Percentiles rank a stretch among this genome's conserved stretches.
Conservation (phyloP, 768 basidiomycete genomes). For the Pisolithus orientalis region DNA sequence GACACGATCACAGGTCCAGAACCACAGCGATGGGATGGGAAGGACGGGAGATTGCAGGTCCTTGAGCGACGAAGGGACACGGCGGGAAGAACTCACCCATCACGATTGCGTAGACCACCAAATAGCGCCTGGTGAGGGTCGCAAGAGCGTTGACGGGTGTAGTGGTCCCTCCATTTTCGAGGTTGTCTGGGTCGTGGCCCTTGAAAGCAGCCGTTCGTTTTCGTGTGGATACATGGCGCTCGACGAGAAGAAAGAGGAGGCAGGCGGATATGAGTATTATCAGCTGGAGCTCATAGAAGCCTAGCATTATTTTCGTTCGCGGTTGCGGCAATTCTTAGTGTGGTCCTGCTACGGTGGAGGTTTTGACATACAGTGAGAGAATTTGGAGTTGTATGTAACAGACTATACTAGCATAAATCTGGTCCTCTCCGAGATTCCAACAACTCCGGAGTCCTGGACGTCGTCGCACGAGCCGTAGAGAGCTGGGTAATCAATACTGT, state of each 20-base stretch:
- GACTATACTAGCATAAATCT: too few relatives aligned
- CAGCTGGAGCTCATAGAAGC: constrained; percentile 39
- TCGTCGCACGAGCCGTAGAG: too few relatives aligned
- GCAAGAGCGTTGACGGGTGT: constrained; percentile 22
- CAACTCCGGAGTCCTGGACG: too few relatives aligned
- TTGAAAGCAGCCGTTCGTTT: constrained; percentile 15
- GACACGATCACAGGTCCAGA: neutral
- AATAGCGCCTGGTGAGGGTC: constrained; percentile 43
- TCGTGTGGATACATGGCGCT: constrained; percentile 24
- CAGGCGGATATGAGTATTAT: constrained; percentile 30
- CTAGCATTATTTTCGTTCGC: constrained; percentile 12
- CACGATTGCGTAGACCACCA: constrained; percentile 63
- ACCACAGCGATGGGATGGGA: neutral
- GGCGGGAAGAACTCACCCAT: constrained; percentile 48
- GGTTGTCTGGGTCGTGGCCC: constrained; percentile 20
- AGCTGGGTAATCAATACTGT: too few relatives aligned
- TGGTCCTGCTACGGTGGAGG: too few relatives aligned
- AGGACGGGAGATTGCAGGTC: neutral
- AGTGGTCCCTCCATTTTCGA: constrained; percentile 26
- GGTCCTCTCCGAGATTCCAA: too few relatives aligned
- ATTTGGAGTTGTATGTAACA: too few relatives aligned
- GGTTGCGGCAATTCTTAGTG: too few relatives aligned
- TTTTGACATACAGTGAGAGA: too few relatives aligned
- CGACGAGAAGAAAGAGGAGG: constrained; percentile 29
- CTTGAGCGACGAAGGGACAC: neutral